These are phyloP conservation scores for Rostrohypoxylon terebratum DNA, from an alignment of 495 filamentous ascomycete genomes.

Conservation along the genomic window DNA sequence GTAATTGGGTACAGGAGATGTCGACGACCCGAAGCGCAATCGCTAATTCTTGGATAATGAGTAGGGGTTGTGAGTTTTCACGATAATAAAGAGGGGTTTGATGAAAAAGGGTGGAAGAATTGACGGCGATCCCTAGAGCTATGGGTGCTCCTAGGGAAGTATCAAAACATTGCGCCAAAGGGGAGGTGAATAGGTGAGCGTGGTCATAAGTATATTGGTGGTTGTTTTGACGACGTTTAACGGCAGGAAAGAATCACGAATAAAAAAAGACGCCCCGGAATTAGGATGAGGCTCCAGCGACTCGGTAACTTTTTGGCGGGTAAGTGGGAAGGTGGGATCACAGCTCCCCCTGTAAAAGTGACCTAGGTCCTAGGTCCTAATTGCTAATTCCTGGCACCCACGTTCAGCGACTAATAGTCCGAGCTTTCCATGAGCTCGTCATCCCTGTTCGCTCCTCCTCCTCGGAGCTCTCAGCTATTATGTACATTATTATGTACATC, in stretches of 20 bases:
- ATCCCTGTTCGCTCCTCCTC: constrained; percentile 11
- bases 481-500: too few relatives aligned
- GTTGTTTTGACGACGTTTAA: constrained; percentile 3
- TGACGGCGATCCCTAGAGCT: background rate
- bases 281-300: background rate
- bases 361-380: too few relatives aligned
- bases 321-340: constrained; percentile 1
- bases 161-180: constrained; percentile 10
- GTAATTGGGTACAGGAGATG: background rate
- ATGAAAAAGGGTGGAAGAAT: background rate
- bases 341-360: constrained; percentile 19
- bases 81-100: background rate
- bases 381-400: constrained; percentile 31
- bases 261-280: background rate
- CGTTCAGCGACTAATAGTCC: constrained; percentile 11
- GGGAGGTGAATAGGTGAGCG: background rate
- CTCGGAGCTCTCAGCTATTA: background rate
- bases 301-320: constrained; percentile 18
- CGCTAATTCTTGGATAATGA: background rate
- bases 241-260: background rate
- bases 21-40: background rate
- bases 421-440: constrained; percentile 36
- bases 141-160: background rate
- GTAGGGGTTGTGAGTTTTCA: background rate
- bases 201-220: background rate